Percentiles rank a stretch among this genome's conserved stretches.
These are phyloP conservation scores for Mallotus repandus DNA, from an alignment of 441 rosid genomes.

Conservation along the genomic window DNA sequence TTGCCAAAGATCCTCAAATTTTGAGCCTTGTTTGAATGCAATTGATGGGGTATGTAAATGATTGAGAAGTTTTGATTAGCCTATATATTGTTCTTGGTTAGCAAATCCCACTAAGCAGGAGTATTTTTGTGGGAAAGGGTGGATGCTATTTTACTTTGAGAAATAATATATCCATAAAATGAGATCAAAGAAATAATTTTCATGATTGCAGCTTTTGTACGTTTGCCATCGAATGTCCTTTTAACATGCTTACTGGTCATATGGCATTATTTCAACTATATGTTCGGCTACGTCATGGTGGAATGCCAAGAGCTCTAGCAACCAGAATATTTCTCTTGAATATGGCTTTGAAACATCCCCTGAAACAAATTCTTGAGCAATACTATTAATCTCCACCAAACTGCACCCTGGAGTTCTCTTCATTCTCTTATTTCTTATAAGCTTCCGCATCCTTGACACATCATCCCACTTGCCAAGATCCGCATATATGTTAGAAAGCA, in stretches of 20 bases:
- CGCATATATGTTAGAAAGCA: constrained; percentile 57
- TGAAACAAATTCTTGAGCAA: constrained; percentile 53
- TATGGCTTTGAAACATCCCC: constrained; percentile 48
- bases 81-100: too few species aligned
- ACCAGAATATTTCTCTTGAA: constrained; percentile 35
- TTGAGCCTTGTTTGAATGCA: too few species aligned
- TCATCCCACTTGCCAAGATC: constrained; percentile 52
- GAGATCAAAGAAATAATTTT: not conserved
- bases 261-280: constrained; percentile 15
- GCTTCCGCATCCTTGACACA: constrained; percentile 44
- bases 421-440: constrained; percentile 39
- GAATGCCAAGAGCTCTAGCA: constrained; percentile 40
- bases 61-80: too few species aligned
- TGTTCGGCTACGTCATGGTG: constrained; percentile 21
- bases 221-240: not conserved
- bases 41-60: too few species aligned
- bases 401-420: constrained; percentile 63
- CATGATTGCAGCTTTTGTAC: not conserved
- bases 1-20: too few species aligned
- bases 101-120: too few species aligned
- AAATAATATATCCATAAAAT: not conserved
- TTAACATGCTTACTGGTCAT: constrained; percentile 6
- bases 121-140: too few species aligned
- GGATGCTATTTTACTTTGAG: not conserved
- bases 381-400: constrained; percentile 47